A percentile compares a stretch with the other conserved stretches of the same genome.
Evolutionary conservation across 2,329 filamentous ascomycete species (phyloP).

Genomic region (Colletotrichum tropicale): DNA sequence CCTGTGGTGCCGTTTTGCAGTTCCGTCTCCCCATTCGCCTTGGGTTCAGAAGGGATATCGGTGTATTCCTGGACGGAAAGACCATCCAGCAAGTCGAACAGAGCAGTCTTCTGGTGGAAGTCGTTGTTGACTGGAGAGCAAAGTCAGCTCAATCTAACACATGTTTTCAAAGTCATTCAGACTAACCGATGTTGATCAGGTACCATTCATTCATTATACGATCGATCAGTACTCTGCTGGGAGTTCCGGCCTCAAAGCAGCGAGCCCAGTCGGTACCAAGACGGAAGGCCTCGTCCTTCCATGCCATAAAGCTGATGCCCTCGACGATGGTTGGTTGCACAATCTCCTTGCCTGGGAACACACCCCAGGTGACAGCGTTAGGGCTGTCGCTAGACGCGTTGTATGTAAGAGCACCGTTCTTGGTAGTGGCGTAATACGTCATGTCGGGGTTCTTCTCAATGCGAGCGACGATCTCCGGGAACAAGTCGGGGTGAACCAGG

Average conservation of each 20-base stretch:
- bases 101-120: conserved; percentile 82
- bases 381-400: conserved; percentile 87
- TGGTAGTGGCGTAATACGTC: conserved; percentile 94
- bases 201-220: conserved; percentile 90
- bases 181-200: conserved; percentile 89
- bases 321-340: conserved; percentile 99
- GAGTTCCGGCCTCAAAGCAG: conserved; percentile 79
- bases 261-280: conserved; percentile 93
- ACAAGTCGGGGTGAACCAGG: conserved; percentile 80
- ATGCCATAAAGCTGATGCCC: conserved; percentile 94
- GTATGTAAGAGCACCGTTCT: conserved; percentile 76
- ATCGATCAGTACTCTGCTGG: conserved; percentile 81
- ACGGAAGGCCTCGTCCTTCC: conserved; percentile 97
- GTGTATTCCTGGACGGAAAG: conserved; percentile 69
- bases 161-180: not conserved
- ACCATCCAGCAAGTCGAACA: conserved; percentile 86
- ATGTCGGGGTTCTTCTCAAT: conserved; percentile 81
- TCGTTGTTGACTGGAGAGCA: conserved; percentile 85
- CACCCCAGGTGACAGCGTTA: conserved; percentile 99
- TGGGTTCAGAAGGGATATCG: conserved; percentile 42
- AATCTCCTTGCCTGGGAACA: conserved; percentile 98
- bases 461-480: conserved; percentile 76
- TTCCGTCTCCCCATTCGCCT: conserved; percentile 26
- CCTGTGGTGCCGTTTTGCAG: conserved; percentile 15
- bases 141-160: not conserved